These are phyloP conservation scores for Amanita rimosa DNA, from an alignment of 768 basidiomycete genomes.

Conservation along the genomic window DNA sequence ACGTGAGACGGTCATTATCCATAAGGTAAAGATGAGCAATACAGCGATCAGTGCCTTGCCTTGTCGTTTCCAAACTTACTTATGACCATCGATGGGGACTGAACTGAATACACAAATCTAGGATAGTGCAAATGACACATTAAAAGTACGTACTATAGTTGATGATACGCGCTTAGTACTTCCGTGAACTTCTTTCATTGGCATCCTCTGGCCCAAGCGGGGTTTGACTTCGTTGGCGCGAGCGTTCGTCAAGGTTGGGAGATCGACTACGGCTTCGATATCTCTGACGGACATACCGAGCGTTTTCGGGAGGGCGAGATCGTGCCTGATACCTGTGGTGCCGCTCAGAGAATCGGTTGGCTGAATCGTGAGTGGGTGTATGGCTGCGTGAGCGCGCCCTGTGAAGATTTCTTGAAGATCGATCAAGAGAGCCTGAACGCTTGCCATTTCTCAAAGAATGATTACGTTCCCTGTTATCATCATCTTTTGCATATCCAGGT, in stretches of 20 bases:
- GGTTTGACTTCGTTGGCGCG: background rate
- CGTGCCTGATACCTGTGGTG: background rate
- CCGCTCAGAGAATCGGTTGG: background rate
- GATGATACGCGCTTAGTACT: background rate
- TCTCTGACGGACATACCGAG: background rate
- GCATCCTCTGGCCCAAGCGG: background rate
- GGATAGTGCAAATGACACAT: too few relatives aligned
- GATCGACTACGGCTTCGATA: background rate
- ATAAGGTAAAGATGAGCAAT: too few relatives aligned
- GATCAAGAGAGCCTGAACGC: conserved; percentile 11
- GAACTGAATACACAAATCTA: background rate
- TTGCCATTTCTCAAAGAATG: background rate
- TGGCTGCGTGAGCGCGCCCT: conserved; percentile 9
- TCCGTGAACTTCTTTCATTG: background rate
- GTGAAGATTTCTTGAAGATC: conserved; percentile 14
- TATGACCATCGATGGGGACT: background rate
- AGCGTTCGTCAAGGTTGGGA: background rate
- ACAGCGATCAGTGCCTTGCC: too few relatives aligned
- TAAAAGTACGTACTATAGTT: background rate
- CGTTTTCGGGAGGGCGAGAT: background rate
- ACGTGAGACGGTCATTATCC: too few relatives aligned
- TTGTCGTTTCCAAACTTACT: background rate
- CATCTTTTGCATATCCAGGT: conserved; percentile 9
- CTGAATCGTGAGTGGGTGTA: background rate
- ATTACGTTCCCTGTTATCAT: background rate